Evolutionary conservation across 306 rosid genomes (phyloP), one percentile per base, ranked within the genome.

Genomic region (Quillaja saponaria): DNA sequence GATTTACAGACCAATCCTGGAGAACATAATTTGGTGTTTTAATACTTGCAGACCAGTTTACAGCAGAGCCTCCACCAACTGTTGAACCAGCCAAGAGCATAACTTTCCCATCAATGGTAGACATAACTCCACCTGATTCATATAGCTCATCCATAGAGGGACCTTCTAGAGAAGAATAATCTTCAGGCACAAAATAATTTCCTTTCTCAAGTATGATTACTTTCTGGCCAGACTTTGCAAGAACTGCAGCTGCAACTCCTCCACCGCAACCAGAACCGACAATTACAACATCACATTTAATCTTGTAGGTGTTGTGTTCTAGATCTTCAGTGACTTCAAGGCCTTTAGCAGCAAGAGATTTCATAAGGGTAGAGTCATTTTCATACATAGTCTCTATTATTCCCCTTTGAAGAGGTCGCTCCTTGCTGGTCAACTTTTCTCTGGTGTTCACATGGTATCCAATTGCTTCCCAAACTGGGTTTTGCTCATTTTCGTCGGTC

Each of bases 261-360:
- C 99, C 99, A 0, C 99, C 95, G 5, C 96, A 79, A 51, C 98
- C 99, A 5, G 99, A 92, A 40, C 99, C 96, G 2, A 86, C 84
- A 45, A 92, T 48, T 17, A 84, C 92, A 49, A 72, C 91, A 66
- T 92, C 99, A 58, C 99, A 92, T 78, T 84, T 89, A 84, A 92
- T 80, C 74, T 72, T 81, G 86, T 76, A 85, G 18, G 41, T 11
- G 52, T 68, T 62, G 49, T 82, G 52, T 46, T 58, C 55, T 38
- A 14, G 47, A 56, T 85, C 78, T 60, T 82, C 86, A 34, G 52
- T 60, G 41, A 80, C 89, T 72, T 81, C 77, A 57, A 88, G 82
- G 83, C 95, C 95, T 65, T 81, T 86, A 28, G 75, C 71, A 51
- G 34, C 40, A 61, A 92, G 89, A 69, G 87, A 79, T 49, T 72